Percentiles rank a stretch among this genome's conserved stretches.
Evolutionary conservation across 2,329 filamentous ascomycete genomes (phyloP).

Genomic region (Diaporthe australafricana): DNA sequence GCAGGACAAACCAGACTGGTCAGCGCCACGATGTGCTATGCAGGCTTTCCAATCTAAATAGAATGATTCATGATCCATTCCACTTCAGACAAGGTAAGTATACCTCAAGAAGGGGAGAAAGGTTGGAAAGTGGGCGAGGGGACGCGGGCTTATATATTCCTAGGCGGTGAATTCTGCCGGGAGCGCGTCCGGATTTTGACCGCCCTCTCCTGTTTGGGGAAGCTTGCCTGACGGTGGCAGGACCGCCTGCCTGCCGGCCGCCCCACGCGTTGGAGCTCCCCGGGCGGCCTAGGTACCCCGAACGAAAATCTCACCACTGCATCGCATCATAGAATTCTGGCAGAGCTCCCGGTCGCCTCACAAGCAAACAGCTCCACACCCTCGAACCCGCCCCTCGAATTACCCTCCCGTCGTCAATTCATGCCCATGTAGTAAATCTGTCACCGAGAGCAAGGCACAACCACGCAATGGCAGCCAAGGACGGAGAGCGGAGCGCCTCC

Average conservation of each 20-base stretch:
- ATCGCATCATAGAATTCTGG: constrained; percentile 25
- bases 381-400: neutral
- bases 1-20: constrained; percentile 27
- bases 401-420: neutral
- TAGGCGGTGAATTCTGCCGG: neutral
- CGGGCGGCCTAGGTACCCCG: constrained; percentile 5
- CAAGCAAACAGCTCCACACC: constrained; percentile 15
- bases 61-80: constrained; percentile 20
- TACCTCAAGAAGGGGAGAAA: neutral
- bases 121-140: neutral
- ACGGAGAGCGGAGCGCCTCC: constrained; percentile 70
- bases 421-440: neutral
- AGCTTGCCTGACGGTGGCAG: neutral
- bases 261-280: constrained; percentile 6
- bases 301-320: constrained; percentile 32
- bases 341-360: neutral
- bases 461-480: constrained; percentile 32
- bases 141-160: neutral
- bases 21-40: constrained; percentile 30
- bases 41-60: constrained; percentile 29
- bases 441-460: neutral
- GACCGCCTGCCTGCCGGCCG: neutral
- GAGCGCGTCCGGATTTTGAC: neutral
- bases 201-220: neutral
- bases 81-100: constrained; percentile 9